Base-by-base conservation (phyloP, 2,329 filamentous ascomycete genomes). In the Chalara sp. region DNA sequence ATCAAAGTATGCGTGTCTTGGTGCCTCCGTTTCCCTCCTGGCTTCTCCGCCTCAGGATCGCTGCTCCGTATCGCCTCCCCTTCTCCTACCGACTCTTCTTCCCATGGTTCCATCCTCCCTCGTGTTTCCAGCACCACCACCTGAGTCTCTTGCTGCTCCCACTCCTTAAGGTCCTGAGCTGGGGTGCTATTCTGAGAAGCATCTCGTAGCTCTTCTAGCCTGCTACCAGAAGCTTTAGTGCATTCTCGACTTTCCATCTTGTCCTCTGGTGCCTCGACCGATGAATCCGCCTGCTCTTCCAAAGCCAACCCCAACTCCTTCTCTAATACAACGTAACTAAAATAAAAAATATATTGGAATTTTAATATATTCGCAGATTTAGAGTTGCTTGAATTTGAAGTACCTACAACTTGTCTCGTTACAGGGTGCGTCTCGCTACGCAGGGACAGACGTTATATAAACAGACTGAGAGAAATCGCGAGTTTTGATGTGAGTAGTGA, bases 211-310 rank as follows among this genome's bases (percentile, higher is more conserved):
- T 45, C 28, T n/a, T 29, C 6, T 44, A 31, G 42, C 31, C n/a
- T 44, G 42, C 13, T 29, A 31, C 42, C 29, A 30, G 29, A 53
- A 28, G 48, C 53, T 57, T 52, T 51, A 39, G 10, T 58, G 49
- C 39, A 44, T 56, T 56, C 44, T 53, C 43, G 50, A 55, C 41
- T 55, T 44, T 52, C 32, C 43, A 55, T 53, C 54, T 58, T 52
- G 51, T 57, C 44, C 39, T 54, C 33, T 53, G 44, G 49, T 51
- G 35, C 53, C 39, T 57, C 40, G 41, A 47, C 45, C 31, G 45
- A 47, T 29, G 32, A 37, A 5, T 37, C 31, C 7, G 39, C 32
- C 33, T 11, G 28, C 45, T 47, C 45, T 37, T 12, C n/a, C n/a
- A 39, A 37, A 47, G 45, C 45, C 32, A 47, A 30, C 13, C 21